Percentiles rank a stretch among this genome's conserved stretches.
phyloP scores from a whole-genome alignment of 2,329 filamentous ascomycete species.

The Aspergillus proliferans region DNA sequence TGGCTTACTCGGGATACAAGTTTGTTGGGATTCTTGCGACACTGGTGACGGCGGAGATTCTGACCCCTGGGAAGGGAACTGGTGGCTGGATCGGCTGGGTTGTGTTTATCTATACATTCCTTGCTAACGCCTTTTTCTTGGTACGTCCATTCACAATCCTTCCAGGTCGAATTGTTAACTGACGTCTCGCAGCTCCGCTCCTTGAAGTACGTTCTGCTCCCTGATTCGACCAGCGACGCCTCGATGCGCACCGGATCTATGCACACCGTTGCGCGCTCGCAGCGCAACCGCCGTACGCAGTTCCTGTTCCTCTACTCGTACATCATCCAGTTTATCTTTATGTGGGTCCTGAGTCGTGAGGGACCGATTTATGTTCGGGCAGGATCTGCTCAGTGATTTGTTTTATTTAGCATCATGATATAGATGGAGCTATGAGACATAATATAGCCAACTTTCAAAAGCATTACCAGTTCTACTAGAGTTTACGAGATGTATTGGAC shows the following conservation, averaged over 20 bases:
- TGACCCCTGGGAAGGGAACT: slow-evolving; percentile 73
- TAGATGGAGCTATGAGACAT: background rate
- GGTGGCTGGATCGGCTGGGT: slow-evolving; percentile 84
- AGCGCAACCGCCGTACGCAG: slow-evolving; percentile 81
- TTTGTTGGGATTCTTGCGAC: slow-evolving; percentile 95
- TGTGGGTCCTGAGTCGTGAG: slow-evolving; percentile 68
- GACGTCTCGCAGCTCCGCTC: slow-evolving; percentile 66
- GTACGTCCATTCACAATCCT: slow-evolving; percentile 46
- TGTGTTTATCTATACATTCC: slow-evolving; percentile 84
- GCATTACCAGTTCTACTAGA: no score
- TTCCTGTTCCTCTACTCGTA: slow-evolving; percentile 95
- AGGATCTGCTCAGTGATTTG: background rate
- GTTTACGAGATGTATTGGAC: background rate
- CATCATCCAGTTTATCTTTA: slow-evolving; percentile 86
- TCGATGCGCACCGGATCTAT: slow-evolving; percentile 55
- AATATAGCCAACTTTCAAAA: background rate
- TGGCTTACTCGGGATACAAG: slow-evolving; percentile 97
- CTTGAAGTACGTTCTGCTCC: slow-evolving; percentile 89
- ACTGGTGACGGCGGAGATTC: slow-evolving; percentile 68
- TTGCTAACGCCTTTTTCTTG: slow-evolving; percentile 91
- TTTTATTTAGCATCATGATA: background rate
- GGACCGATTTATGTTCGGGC: slow-evolving; percentile 29
- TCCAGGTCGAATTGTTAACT: background rate
- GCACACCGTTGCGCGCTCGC: slow-evolving; percentile 71
- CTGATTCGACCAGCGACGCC: slow-evolving; percentile 65